These are phyloP conservation scores for Fusarium cicatricum DNA, from an alignment of 2,329 filamentous ascomycete genomes.

Conservation along the genomic window DNA sequence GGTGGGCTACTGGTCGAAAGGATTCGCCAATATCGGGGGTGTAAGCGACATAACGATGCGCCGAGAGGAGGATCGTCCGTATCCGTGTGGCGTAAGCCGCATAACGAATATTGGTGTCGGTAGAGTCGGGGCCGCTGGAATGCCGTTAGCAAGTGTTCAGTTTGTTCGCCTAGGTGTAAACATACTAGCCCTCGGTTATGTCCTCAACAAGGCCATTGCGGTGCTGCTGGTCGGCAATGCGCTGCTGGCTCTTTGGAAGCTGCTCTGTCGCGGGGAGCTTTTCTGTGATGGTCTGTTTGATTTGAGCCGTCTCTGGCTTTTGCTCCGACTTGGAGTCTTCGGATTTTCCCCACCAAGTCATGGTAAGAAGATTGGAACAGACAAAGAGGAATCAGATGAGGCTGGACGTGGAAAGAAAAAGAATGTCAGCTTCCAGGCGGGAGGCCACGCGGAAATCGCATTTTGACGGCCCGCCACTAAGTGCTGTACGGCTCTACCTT, in stretches of 20 bases:
- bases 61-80: slow-evolving; percentile 86
- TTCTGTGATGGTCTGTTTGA: slow-evolving; percentile 52
- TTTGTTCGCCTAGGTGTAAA: slow-evolving; percentile 34
- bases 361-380: slow-evolving; percentile 17
- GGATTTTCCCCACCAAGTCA: slow-evolving; percentile 56
- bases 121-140: slow-evolving; percentile 70
- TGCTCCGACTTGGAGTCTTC: slow-evolving; percentile 46
- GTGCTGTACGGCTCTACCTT: background rate
- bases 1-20: slow-evolving; percentile 92
- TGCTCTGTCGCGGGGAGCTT: slow-evolving; percentile 62
- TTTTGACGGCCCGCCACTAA: slow-evolving; percentile 31
- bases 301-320: slow-evolving; percentile 34
- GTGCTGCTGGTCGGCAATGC: slow-evolving; percentile 65
- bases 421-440: background rate
- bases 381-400: background rate
- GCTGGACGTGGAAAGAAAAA: background rate
- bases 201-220: slow-evolving; percentile 81
- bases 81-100: slow-evolving; percentile 89
- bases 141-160: slow-evolving; percentile 16
- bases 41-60: slow-evolving; percentile 96
- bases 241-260: slow-evolving; percentile 64
- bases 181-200: slow-evolving; percentile 80
- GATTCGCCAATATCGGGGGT: slow-evolving; percentile 97
- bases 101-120: slow-evolving; percentile 86
- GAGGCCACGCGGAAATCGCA: slow-evolving; percentile 19